A percentile compares a stretch with the other conserved stretches of the same genome.
Evolutionary conservation across 2,329 filamentous ascomycete species (phyloP).

Genomic region (Magnaporthales sp.): DNA sequence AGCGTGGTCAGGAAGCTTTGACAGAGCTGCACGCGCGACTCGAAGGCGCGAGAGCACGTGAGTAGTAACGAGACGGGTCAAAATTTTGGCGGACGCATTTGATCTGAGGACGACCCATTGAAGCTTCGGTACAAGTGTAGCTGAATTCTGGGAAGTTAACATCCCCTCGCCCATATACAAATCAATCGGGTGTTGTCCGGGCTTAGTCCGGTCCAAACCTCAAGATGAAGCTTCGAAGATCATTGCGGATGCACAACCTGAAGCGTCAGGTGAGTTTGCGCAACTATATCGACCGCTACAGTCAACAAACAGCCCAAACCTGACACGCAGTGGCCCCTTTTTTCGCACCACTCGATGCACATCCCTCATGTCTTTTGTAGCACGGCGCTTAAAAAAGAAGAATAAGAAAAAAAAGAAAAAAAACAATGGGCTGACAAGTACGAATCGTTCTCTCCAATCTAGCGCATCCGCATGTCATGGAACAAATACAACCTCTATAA

Average conservation of each 20-base stretch:
- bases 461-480: slow-evolving; percentile 96
- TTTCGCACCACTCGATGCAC: not conserved
- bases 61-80: not conserved
- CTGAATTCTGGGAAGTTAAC: not conserved
- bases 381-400: not conserved
- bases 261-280: slow-evolving; percentile 49
- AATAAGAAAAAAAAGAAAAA: too few species aligned
- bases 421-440: slow-evolving; percentile 6
- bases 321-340: not conserved
- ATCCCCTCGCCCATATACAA: not conserved
- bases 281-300: slow-evolving; percentile 5
- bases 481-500: slow-evolving; percentile 97
- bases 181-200: not conserved
- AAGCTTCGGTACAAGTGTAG: not conserved
- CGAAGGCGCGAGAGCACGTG: slow-evolving; percentile 2
- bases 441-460: slow-evolving; percentile 8
- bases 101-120: not conserved
- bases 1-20: not conserved
- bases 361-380: too few species aligned
- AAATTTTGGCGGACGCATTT: slow-evolving; percentile 5
- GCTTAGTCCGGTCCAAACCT: slow-evolving; percentile 11
- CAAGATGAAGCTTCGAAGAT: slow-evolving; percentile 43
- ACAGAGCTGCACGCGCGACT: not conserved
- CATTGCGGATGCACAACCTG: slow-evolving; percentile 58
- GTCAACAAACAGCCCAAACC: not conserved